These are phyloP conservation scores for Solanum chacoense DNA, from an alignment of 305 asterid species.

Conservation along the genomic window DNA sequence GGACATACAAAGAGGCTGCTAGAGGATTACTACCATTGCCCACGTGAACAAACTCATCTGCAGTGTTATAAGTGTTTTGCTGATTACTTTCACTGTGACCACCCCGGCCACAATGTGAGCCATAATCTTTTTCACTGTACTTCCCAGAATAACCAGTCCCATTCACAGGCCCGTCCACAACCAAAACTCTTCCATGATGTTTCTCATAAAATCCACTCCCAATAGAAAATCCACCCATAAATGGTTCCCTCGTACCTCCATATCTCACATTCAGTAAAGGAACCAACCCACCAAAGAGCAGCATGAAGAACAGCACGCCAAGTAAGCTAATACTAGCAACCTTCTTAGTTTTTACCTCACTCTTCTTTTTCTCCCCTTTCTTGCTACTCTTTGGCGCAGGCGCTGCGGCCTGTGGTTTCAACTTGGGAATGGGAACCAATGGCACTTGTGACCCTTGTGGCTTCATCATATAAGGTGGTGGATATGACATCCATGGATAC, in stretches of 20 bases:
- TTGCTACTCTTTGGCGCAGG: slow-evolving; percentile 44
- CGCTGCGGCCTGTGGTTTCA: slow-evolving; percentile 53
- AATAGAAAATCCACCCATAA: slow-evolving; percentile 25
- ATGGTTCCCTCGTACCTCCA: slow-evolving; percentile 49
- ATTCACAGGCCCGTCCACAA: slow-evolving; percentile 37
- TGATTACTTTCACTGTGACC: neutral
- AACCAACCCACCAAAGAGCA: slow-evolving; percentile 78
- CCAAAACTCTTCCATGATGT: slow-evolving; percentile 60
- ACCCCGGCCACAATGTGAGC: slow-evolving; percentile 21
- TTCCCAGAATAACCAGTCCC: slow-evolving; percentile 23
- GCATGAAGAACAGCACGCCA: slow-evolving; percentile 64
- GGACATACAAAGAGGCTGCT: slow-evolving; percentile 81
- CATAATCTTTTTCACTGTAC: slow-evolving; percentile 21
- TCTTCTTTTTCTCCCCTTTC: slow-evolving; percentile 60
- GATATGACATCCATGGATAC: slow-evolving; percentile 91
- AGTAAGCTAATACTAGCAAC: slow-evolving; percentile 87
- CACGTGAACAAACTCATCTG: slow-evolving; percentile 25
- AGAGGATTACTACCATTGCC: slow-evolving; percentile 66
- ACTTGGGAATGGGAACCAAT: slow-evolving; percentile 84
- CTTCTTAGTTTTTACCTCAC: slow-evolving; percentile 70
- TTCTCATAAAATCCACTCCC: slow-evolving; percentile 31
- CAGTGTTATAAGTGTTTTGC: slow-evolving; percentile 7
- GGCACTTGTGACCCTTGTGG: slow-evolving; percentile 99
- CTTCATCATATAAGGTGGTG: slow-evolving; percentile 77
- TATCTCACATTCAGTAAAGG: slow-evolving; percentile 71